Conservation (phyloP, 208 protist genomes). For the Crithidia expoeki region DNA sequence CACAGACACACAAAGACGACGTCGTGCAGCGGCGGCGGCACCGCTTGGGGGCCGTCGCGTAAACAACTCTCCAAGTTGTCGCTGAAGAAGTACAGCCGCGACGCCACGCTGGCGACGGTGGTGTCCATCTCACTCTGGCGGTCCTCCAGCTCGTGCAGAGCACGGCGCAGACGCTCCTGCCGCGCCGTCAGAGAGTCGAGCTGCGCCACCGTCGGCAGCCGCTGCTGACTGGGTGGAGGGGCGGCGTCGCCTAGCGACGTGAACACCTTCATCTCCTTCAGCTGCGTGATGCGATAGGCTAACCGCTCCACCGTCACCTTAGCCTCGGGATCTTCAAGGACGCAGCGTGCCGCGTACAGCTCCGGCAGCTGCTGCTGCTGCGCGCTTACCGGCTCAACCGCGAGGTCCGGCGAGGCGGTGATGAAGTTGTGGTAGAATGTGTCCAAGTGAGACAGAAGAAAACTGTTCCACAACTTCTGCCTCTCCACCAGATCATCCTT, state of each 20-base stretch:
- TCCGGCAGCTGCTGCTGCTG: constrained; percentile 64
- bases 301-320: constrained; percentile 77
- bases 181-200: constrained; percentile 43
- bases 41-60: constrained; percentile 25
- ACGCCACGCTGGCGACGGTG: constrained; percentile 39
- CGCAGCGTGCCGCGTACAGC: constrained; percentile 66
- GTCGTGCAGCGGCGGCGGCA: constrained; percentile 59
- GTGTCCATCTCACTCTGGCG: constrained; percentile 49
- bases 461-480: constrained; percentile 81
- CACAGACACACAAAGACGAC: constrained; percentile 80
- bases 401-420: constrained; percentile 47
- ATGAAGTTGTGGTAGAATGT: constrained; percentile 58
- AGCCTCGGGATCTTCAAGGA: constrained; percentile 72
- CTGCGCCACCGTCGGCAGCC: constrained; percentile 14
- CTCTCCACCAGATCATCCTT: constrained; percentile 63
- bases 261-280: constrained; percentile 51
- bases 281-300: constrained; percentile 68
- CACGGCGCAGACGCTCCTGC: constrained; percentile 68
- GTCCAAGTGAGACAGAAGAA: constrained; percentile 67
- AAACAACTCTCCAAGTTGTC: constrained; percentile 74
- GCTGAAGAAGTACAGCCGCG: constrained; percentile 83
- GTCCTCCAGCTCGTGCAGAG: constrained; percentile 63
- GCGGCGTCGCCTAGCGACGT: constrained; percentile 1
- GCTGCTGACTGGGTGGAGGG: background rate
- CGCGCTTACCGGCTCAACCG: constrained; percentile 50